Base-by-base conservation (phyloP, 179 eudicot genomes). In the Spinacia oleracea region DNA sequence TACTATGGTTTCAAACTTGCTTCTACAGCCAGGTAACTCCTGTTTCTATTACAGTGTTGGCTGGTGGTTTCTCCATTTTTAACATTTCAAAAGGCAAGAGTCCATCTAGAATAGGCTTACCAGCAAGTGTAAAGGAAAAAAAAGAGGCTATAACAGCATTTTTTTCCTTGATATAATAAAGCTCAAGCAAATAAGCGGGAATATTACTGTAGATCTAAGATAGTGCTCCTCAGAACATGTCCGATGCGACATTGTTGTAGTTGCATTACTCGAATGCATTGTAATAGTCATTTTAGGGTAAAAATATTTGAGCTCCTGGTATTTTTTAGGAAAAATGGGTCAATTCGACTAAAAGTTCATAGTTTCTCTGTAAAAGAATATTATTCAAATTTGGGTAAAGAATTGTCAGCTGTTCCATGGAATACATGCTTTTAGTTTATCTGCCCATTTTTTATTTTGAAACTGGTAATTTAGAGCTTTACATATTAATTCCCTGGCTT, bases 1-100 rank as follows among this genome's bases (percentile, higher is more conserved):
- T 96, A 96, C 75, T 96, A 90, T 80, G 93, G 98, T 73, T 96
- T 93, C 84, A 93, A 90, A 84, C 94, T 96, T 81, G 99, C 99
- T 83, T 93, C 99, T 78, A 88, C 91, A 53, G 82, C 96, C 75
- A 91, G 98, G 99, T 91, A 67, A 82, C 23, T 51, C 53, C 45
- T 42, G 64, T 70, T 78, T 43, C 65, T 73, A 18, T 23, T 64
- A 7, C 31, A 67, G 18, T 64, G 5, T 27, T 25, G 6, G 14
- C 62, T 31, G 23, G 51, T 32, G 42, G 43, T 40, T 50, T 51
- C 45, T 50, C 29, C 5, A 0, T 46, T 15, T 2, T 70, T 15
- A 10, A 29, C 12, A 43, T 23, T 25, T 43, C 11, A 0, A 25
- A 25, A 70, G 29, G 6, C 5, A 3, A 35, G 27, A 70, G 46